phyloP scores from a whole-genome alignment of 1,284 basidiomycete species.

The Leccinum olivaceoglutinosum region DNA sequence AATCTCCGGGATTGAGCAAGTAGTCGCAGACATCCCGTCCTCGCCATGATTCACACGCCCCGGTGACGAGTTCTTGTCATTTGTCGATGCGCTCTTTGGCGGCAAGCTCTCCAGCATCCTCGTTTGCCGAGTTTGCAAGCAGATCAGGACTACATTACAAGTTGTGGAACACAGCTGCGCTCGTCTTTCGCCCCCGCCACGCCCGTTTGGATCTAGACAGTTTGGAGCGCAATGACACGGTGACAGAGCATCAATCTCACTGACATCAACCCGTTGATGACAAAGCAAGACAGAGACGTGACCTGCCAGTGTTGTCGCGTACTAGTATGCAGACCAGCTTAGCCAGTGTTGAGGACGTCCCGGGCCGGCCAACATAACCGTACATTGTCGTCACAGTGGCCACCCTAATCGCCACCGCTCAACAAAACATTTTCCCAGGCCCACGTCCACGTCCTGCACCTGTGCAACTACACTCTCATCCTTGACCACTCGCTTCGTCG shows the following conservation, averaged over 20 bases:
- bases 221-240: slow-evolving; percentile 24
- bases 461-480: slow-evolving; percentile 32
- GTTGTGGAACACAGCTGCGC: slow-evolving; percentile 32
- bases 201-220: slow-evolving; percentile 29
- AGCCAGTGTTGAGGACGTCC: too few relatives aligned
- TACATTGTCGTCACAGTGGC: slow-evolving; percentile 11
- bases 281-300: too few relatives aligned
- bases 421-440: slow-evolving; percentile 42
- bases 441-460: slow-evolving; percentile 30
- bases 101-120: slow-evolving; percentile 85
- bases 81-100: slow-evolving; percentile 87
- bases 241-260: slow-evolving; percentile 41
- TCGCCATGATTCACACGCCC: slow-evolving; percentile 15
- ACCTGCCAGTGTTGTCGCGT: too few relatives aligned
- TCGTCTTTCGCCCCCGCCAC: slow-evolving; percentile 51
- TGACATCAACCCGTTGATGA: slow-evolving; percentile 16
- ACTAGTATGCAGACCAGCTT: too few relatives aligned
- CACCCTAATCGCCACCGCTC: not conserved
- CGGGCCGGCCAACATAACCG: slow-evolving; percentile 18
- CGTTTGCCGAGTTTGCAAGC: slow-evolving; percentile 89
- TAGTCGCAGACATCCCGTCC: slow-evolving; percentile 1
- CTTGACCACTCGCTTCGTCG: slow-evolving; percentile 43
- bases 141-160: slow-evolving; percentile 34
- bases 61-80: slow-evolving; percentile 57
- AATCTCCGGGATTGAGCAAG: slow-evolving; percentile 29